A percentile compares a stretch with the other conserved stretches of the same genome.
Evolutionary conservation across 2,329 filamentous ascomycete genomes (phyloP).

Genomic region (Neofusicoccum umdonicola): DNA sequence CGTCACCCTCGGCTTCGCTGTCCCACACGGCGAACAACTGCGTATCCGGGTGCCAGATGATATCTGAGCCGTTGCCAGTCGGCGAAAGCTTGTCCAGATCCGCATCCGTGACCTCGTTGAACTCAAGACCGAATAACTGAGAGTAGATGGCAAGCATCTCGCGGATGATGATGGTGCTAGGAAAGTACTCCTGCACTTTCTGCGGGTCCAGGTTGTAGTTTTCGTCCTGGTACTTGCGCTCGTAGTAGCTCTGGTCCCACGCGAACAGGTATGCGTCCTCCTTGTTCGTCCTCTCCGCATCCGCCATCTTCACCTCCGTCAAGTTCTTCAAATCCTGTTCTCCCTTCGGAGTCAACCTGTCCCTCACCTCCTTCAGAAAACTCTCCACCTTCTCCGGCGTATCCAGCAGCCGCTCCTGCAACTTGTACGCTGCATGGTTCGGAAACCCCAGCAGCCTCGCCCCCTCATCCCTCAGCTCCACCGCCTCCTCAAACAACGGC

Average conservation of each 20-base stretch:
- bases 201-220: constrained; percentile 77
- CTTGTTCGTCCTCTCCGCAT: constrained; percentile 40
- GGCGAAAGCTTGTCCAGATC: constrained; percentile 63
- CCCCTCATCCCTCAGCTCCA: constrained; percentile 51
- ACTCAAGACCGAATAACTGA: constrained; percentile 74
- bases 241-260: constrained; percentile 80
- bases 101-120: constrained; percentile 68
- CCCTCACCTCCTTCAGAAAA: constrained; percentile 49
- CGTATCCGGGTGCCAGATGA: constrained; percentile 78
- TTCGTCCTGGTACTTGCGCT: constrained; percentile 74
- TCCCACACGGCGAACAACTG: constrained; percentile 81
- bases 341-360: constrained; percentile 44
- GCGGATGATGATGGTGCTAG: constrained; percentile 67
- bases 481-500: constrained; percentile 49
- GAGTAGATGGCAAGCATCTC: constrained; percentile 83
- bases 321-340: constrained; percentile 31
- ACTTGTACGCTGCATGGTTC: constrained; percentile 52
- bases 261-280: constrained; percentile 70
- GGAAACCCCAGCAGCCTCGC: constrained; percentile 50
- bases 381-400: constrained; percentile 51
- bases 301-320: constrained; percentile 49
- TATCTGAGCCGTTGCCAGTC: constrained; percentile 66
- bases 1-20: constrained; percentile 65
- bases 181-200: constrained; percentile 80
- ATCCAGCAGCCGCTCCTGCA: constrained; percentile 56